Evolutionary conservation across 768 basidiomycete species (phyloP).

Genomic region (Ramaria sp.): DNA sequence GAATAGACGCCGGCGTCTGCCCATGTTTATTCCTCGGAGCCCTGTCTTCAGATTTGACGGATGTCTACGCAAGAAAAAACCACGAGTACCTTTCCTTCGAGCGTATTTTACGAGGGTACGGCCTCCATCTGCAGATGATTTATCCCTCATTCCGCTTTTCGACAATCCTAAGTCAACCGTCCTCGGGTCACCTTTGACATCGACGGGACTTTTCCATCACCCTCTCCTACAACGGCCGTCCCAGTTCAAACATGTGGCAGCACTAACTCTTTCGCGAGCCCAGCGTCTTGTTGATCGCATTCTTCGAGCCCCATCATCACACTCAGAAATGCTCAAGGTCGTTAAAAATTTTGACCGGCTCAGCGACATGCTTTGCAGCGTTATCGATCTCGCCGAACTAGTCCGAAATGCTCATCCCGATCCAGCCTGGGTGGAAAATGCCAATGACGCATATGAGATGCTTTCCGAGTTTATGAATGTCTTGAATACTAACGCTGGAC

Average conservation of each 20-base stretch:
- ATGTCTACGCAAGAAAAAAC: conserved; percentile 1
- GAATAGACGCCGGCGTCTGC: not conserved
- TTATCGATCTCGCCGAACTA: conserved; percentile 93
- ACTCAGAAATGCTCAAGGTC: conserved; percentile 67
- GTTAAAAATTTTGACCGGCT: conserved; percentile 95
- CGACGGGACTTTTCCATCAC: conserved; percentile 82
- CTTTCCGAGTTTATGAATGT: conserved; percentile 97
- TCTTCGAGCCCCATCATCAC: conserved; percentile 57
- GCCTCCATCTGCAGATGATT: conserved; percentile 57
- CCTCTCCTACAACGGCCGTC: conserved; percentile 57
- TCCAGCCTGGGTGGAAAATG: conserved; percentile 67
- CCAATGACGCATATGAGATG: conserved; percentile 81
- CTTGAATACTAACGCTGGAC: conserved; percentile 83
- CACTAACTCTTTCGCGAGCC: conserved; percentile 73
- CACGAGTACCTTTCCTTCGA: not conserved
- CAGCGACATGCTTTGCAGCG: conserved; percentile 90
- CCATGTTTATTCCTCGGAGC: not conserved
- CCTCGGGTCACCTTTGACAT: conserved; percentile 31
- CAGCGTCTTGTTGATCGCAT: conserved; percentile 79
- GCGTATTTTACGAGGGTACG: conserved; percentile 33
- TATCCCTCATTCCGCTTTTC: conserved; percentile 56
- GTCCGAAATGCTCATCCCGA: conserved; percentile 92
- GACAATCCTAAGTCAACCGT: conserved; percentile 44
- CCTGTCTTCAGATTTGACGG: conserved; percentile 5
- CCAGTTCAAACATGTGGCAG: conserved; percentile 60